phyloP scores from a whole-genome alignment of 305 asterid species.

The Fraxinus floribunda region DNA sequence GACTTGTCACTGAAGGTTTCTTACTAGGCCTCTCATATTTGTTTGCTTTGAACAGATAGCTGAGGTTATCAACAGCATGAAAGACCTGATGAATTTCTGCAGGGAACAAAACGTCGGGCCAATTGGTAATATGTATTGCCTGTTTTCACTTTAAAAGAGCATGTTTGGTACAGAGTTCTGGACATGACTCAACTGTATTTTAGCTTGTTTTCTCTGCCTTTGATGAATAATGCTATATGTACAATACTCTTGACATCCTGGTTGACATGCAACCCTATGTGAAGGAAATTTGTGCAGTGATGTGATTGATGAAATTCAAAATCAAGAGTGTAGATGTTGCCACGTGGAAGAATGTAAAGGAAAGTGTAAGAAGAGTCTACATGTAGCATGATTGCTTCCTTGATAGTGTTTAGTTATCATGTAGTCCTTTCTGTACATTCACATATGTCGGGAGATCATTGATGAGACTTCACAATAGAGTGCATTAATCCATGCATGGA shows the following conservation, averaged over 20 bases:
- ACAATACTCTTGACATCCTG: no score
- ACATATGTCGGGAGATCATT: neutral
- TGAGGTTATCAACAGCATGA: conserved; percentile 96
- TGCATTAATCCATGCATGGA: neutral
- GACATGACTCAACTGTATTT: neutral
- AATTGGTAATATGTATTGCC: conserved; percentile 53
- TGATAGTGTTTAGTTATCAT: neutral
- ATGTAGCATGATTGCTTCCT: neutral
- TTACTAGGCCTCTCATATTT: conserved; percentile 15
- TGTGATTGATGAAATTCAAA: no score
- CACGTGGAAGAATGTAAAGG: neutral
- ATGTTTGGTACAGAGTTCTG: neutral
- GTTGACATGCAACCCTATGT: no score
- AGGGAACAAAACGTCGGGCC: conserved; percentile 73
- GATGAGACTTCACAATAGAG: neutral
- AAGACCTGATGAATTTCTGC: conserved; percentile 89
- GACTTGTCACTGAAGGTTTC: neutral
- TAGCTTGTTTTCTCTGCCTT: neutral
- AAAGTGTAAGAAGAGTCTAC: neutral
- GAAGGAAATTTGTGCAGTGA: no score
- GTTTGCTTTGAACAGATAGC: conserved; percentile 60
- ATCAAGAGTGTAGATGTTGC: neutral
- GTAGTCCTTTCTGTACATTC: neutral
- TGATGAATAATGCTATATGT: no score
- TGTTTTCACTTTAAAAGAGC: neutral